phyloP scores from a whole-genome alignment of 192 early-diverging fungal species.

The Rhizophagus sp. region DNA sequence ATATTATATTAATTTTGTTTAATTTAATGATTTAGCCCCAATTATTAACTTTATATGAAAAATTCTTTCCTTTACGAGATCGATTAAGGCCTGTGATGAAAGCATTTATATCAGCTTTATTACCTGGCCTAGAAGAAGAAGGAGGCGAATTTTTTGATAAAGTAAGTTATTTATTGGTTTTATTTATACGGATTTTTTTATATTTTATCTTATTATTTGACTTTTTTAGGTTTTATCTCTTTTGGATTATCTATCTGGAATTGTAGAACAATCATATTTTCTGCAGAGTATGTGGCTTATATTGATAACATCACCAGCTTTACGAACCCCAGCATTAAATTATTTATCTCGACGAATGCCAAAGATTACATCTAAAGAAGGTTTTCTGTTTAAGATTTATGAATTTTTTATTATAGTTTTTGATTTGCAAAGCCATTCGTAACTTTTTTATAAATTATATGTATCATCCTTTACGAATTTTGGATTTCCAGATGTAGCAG shows the following conservation, averaged over 20 bases:
- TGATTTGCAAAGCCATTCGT: not conserved
- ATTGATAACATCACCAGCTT: slow-evolving; percentile 66
- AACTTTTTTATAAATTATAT: not conserved
- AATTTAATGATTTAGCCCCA: slow-evolving; percentile 55
- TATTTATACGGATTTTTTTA: not conserved
- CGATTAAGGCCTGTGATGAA: slow-evolving; percentile 74
- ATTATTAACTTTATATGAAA: slow-evolving; percentile 75
- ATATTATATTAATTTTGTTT: not conserved
- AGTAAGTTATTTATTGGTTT: slow-evolving; percentile 41
- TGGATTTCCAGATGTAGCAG: slow-evolving; percentile 51
- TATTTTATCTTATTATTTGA: not conserved
- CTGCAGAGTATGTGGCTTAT: slow-evolving; percentile 82
- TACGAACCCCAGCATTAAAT: slow-evolving; percentile 73
- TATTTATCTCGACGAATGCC: slow-evolving; percentile 78
- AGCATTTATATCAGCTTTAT: slow-evolving; percentile 75
- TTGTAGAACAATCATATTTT: slow-evolving; percentile 77
- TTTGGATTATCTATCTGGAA: slow-evolving; percentile 64
- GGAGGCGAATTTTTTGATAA: slow-evolving; percentile 80
- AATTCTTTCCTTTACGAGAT: slow-evolving; percentile 72
- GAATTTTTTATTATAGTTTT: not conserved
- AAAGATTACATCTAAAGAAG: slow-evolving; percentile 64
- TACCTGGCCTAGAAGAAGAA: slow-evolving; percentile 89
- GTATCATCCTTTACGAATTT: not conserved
- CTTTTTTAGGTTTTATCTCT: slow-evolving; percentile 47
- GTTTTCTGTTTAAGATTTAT: slow-evolving; percentile 32